Percentiles rank a stretch among this genome's conserved stretches.
Conservation (phyloP, 768 basidiomycete genomes). For the Leccinellum luteum region DNA sequence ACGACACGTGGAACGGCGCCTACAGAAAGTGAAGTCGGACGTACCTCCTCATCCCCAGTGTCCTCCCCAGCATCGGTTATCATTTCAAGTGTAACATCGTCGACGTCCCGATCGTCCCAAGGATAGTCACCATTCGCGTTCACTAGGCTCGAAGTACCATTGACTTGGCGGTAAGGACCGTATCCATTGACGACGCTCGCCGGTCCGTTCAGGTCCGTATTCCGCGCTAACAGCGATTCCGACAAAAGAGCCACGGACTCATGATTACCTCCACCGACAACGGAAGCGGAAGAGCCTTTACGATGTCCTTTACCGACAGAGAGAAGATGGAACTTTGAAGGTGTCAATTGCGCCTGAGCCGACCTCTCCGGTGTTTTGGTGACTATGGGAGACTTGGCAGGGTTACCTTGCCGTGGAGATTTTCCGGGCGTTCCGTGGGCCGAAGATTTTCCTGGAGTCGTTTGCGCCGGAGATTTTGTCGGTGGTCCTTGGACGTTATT, state of each 20-base stretch:
- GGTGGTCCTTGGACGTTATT: conserved; percentile 14
- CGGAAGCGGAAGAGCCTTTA: conserved; percentile 21
- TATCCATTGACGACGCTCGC: conserved; percentile 21
- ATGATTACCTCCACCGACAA: conserved; percentile 14
- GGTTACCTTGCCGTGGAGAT: conserved; percentile 18
- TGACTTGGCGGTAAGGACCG: conserved; percentile 19
- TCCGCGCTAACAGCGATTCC: conserved; percentile 15
- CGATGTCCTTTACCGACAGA: conserved; percentile 19
- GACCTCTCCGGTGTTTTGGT: conserved; percentile 21
- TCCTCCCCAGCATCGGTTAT: conserved; percentile 56
- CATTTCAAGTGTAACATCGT: conserved; percentile 71
- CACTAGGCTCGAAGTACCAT: conserved; percentile 21
- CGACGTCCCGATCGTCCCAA: conserved; percentile 43
- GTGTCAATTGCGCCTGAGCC: conserved; percentile 20
- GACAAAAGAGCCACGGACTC: conserved; percentile 17
- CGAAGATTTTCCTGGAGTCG: conserved; percentile 20
- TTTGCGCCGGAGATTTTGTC: conserved; percentile 13
- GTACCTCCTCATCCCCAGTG: conserved; percentile 70
- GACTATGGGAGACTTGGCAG: conserved; percentile 23
- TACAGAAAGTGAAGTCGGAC: conserved; percentile 7
- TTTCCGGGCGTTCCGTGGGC: conserved; percentile 18
- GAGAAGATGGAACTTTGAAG: conserved; percentile 14
- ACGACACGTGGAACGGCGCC: background rate
- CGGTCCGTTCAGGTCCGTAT: conserved; percentile 11
- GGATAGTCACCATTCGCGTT: conserved; percentile 19